Conservation (phyloP, 176 grass and related monocot species). For the Coix lacrymajobi region DNA sequence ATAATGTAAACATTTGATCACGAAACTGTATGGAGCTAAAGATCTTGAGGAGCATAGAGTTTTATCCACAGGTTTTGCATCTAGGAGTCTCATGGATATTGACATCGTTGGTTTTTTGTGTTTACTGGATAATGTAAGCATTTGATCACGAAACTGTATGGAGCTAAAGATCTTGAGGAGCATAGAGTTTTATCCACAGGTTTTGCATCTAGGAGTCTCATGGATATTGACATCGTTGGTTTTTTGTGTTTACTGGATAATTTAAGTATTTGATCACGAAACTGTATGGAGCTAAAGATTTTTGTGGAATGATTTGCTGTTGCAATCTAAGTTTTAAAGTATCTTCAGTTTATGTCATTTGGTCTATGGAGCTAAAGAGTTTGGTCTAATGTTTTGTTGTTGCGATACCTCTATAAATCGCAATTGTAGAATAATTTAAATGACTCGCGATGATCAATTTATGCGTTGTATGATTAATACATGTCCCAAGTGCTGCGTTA, state of each 20-base stretch:
- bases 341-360: too few species aligned
- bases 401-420: too few species aligned
- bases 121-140: neutral
- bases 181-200: neutral
- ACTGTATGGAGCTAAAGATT: too few species aligned
- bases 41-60: accelerated
- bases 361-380: too few species aligned
- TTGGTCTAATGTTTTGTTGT: too few species aligned
- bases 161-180: accelerated
- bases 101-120: neutral
- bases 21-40: too few species aligned
- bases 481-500: neutral
- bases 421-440: too few species aligned
- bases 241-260: neutral
- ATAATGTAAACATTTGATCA: neutral
- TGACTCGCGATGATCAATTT: neutral
- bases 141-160: too few species aligned
- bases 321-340: too few species aligned
- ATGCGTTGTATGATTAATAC: neutral
- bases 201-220: neutral
- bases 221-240: neutral
- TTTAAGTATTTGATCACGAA: neutral
- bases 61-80: neutral
- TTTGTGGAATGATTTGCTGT: too few species aligned
- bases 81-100: neutral